Conservation (phyloP, 306 rosid genomes). For the Corylus americana region DNA sequence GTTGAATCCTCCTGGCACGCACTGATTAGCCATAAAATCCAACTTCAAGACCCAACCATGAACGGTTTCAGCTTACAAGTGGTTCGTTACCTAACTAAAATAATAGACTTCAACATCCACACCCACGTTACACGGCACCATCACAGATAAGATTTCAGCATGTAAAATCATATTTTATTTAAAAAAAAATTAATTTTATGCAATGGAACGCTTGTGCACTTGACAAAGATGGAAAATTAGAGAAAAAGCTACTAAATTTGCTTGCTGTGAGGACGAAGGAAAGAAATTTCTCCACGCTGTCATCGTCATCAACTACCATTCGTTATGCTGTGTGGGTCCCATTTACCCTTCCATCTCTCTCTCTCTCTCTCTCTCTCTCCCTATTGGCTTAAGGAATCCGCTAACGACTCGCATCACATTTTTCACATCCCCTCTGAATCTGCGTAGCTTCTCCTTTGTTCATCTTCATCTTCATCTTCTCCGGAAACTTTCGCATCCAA, state of each 20-base stretch:
- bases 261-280: no score
- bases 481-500: no score
- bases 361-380: neutral
- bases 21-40: neutral
- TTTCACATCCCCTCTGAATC: neutral
- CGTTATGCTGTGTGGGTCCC: neutral
- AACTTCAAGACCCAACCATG: neutral
- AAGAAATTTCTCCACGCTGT: neutral
- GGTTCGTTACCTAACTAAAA: neutral
- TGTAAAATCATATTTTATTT: no score
- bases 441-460: neutral
- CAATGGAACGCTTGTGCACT: no score
- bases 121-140: neutral
- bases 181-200: no score
- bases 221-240: no score
- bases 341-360: neutral
- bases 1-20: neutral
- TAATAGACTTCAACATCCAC: neutral
- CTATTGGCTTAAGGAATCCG: no score
- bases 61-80: neutral
- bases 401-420: neutral
- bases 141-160: neutral
- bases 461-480: neutral
- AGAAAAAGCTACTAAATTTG: no score
- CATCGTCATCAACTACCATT: neutral